A percentile compares a stretch with the other conserved stretches of the same genome.
Conservation (phyloP, 257 asterid species). For the Gynochthodes officinalis region DNA sequence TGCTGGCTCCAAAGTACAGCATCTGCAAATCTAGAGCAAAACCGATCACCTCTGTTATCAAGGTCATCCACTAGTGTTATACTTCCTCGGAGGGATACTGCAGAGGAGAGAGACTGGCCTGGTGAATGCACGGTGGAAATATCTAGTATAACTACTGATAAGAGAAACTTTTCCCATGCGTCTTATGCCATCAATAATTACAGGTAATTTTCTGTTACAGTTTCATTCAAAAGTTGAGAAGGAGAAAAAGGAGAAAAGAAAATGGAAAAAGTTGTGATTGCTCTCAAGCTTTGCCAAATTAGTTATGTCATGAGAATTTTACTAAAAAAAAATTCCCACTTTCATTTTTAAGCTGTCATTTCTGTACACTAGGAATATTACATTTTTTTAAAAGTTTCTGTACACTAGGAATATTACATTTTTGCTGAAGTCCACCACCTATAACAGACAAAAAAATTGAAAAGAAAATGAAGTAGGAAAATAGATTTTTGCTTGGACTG, state of each 20-base stretch:
- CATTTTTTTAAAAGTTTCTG: not conserved
- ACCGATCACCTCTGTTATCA: constrained; percentile 31
- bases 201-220: constrained; percentile 29
- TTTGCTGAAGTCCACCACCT: not conserved
- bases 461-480: not conserved
- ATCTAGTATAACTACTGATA: constrained; percentile 49
- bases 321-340: not conserved
- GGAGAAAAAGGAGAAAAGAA: not conserved
- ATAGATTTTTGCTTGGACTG: not conserved
- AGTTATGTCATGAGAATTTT: not conserved
- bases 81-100: constrained; percentile 33
- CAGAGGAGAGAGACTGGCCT: constrained; percentile 39
- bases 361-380: not conserved
- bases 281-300: not conserved
- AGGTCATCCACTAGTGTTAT: constrained; percentile 36
- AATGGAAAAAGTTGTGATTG: not conserved
- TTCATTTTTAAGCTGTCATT: not conserved
- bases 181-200: constrained; percentile 54
- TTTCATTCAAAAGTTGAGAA: not conserved
- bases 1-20: constrained; percentile 49
- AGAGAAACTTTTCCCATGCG: constrained; percentile 47
- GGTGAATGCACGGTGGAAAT: constrained; percentile 42
- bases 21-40: constrained; percentile 31
- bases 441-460: not conserved
- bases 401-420: no score